phyloP scores from a whole-genome alignment of 768 basidiomycete genomes.

The Kwoniella sp. region DNA sequence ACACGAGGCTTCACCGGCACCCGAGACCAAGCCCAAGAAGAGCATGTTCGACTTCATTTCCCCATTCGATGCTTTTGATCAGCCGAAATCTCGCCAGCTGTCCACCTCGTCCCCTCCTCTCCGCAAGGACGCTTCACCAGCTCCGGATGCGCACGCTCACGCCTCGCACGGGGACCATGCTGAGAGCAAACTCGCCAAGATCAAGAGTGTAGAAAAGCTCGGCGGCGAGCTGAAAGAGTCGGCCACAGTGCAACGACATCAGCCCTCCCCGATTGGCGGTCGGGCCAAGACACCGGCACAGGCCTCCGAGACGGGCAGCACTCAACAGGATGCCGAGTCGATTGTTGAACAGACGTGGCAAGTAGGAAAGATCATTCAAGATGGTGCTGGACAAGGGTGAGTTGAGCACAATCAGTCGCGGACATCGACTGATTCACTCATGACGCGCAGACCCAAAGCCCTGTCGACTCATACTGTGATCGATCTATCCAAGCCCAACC shows the following conservation, averaged over 20 bases:
- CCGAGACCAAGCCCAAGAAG: constrained; percentile 14
- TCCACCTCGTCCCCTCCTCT: too few relatives aligned
- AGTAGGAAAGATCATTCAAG: constrained; percentile 7
- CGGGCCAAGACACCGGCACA: too few relatives aligned
- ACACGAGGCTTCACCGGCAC: not conserved
- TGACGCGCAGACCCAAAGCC: constrained; percentile 14
- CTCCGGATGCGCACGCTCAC: not conserved
- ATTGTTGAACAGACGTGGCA: constrained; percentile 1
- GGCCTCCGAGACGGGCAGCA: not conserved
- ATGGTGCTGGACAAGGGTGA: constrained; percentile 24
- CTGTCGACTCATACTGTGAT: constrained; percentile 23
- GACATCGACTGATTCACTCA: not conserved
- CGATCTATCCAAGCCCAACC: constrained; percentile 28
- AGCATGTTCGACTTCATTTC: constrained; percentile 43
- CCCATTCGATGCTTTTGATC: constrained; percentile 40
- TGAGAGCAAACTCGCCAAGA: not conserved
- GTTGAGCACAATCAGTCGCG: not conserved
- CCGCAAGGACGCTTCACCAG: too few relatives aligned
- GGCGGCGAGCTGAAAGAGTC: too few relatives aligned
- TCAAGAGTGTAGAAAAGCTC: constrained; percentile 2
- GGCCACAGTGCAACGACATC: too few relatives aligned
- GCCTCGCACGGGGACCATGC: not conserved
- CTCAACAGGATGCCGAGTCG: too few relatives aligned
- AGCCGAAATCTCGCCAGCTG: constrained; percentile 11
- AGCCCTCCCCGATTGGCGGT: too few relatives aligned